Evolutionary conservation across 257 asterid species (phyloP), one percentile per base, ranked within the genome.

Genomic region (Salvia hispanica): DNA sequence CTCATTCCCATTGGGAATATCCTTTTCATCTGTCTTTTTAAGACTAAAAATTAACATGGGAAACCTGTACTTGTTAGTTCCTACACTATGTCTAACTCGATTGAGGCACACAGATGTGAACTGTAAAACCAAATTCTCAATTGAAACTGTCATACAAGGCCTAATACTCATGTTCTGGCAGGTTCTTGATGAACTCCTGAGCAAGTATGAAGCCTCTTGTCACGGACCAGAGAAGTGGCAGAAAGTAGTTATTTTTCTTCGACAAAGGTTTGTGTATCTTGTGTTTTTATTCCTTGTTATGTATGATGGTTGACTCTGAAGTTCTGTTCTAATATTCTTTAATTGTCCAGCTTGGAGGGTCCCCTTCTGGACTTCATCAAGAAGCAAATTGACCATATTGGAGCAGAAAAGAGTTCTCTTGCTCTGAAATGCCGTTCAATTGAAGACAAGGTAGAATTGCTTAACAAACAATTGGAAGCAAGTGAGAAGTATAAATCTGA

Each of bases 221-320:
- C 95, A 94, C 66, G 99, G 99, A 75, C 99, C 99, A 11, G 99
- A 89, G 71, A 94, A 94, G 79, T 91, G 97, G 98, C 79, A 69
- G 64, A 94, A 85, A 80, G 88, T 91, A 51, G 77, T 82, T 59
- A 40, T 64, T 18, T 94, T 94, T 78, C 78, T 94, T 11, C 96
- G 80, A 55, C 95, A 87, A 72, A 91, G 98, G 99, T 94, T 62
- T 73, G 95, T 76, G 47, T 59, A 42, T 66, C 52, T 7, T 44
- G 44, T 44, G 59, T 48, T 25, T 25, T 25, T 52, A 54, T 45
- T 66, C 48, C 57, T 58, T 66, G 13, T 48, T 40, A 12, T 65
- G 34, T 73, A 51, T 73, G n/a, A 37, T 72, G 10, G 37, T 59
- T 69, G 43, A 10, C 47, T 54, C 66, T 58, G 18, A 42, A 72